Base-by-base conservation (phyloP, 2,329 filamentous ascomycete species). In the Alternaria sp. region DNA sequence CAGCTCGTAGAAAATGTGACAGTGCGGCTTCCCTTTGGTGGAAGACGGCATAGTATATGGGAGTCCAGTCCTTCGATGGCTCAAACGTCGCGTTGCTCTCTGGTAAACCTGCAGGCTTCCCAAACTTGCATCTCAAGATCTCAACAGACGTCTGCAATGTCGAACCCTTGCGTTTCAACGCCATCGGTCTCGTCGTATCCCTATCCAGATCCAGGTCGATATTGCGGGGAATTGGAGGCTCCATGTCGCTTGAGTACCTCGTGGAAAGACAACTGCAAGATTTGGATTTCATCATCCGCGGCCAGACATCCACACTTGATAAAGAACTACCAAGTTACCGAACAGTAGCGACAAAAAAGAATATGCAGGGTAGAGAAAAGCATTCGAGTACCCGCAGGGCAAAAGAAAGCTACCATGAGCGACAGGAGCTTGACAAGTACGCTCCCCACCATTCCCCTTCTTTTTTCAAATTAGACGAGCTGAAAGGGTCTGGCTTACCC, bases 1-100 rank as follows among this genome's bases (percentile, higher is more conserved):
- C 75, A 30, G 52, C 62, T 50, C 65, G 66, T 28, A 78, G 57
- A 32, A 73, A 78, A 59, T 76, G 72, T 49, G 64, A 59, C 3
- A 77, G 69, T 8, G 75, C 75, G 16, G 74, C 72, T 50, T 76
- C 72, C 5, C 75, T 73, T 54, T 73, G 68, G 57, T 72, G 65
- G 30, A 71, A 72, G 16, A 72, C 72, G 20, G 75, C 74, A 52
- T 75, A 70, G 32, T 70, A 72, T 18, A 76, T 67, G 8, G 74
- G 73, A 4, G 70, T 72, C 74, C 74, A 78, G 25, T 68, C 54
- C 51, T 75, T 74, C 32, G 67, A 66, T 14, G 74, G 73, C 4
- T 27, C 54, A 14, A 72, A 59, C 0, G 57, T 63, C 6, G 54
- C 56, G 22, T 58, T 48, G 3, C 45, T 54, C 16, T 64, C 44